phyloP scores from a whole-genome alignment of 768 basidiomycete species.

The Boletus reticuloceps region DNA sequence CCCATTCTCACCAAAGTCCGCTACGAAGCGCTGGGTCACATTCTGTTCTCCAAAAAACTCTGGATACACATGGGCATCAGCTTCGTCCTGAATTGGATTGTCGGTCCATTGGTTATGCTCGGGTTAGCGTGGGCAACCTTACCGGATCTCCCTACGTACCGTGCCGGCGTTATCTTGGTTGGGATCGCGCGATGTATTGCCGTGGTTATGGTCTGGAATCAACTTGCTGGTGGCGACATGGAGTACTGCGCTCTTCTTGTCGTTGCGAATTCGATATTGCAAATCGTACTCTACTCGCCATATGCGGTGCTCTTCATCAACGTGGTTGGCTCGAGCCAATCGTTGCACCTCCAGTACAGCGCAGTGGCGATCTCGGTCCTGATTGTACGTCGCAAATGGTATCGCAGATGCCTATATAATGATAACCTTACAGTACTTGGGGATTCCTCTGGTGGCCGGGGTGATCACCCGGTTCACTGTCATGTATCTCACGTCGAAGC shows the following conservation, averaged over 20 bases:
- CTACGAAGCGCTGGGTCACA: conserved; percentile 63
- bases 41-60: conserved; percentile 50
- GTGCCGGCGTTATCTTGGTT: conserved; percentile 80
- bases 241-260: conserved; percentile 81
- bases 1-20: conserved; percentile 74
- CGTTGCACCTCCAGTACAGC: conserved; percentile 50
- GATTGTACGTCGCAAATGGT: conserved; percentile 50
- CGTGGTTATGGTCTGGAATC: conserved; percentile 84
- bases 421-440: conserved; percentile 57
- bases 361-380: conserved; percentile 64
- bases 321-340: conserved; percentile 49
- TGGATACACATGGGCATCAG: conserved; percentile 72
- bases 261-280: conserved; percentile 74
- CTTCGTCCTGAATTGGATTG: conserved; percentile 73
- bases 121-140: conserved; percentile 82
- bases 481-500: conserved; percentile 42
- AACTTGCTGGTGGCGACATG: conserved; percentile 62
- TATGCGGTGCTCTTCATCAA: conserved; percentile 73
- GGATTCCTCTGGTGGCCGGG: conserved; percentile 75
- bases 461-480: conserved; percentile 62
- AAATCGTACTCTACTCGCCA: conserved; percentile 69
- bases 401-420: neutral
- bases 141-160: conserved; percentile 72
- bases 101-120: conserved; percentile 84
- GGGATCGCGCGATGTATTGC: conserved; percentile 47